Conservation (phyloP, 208 protist genomes). For the Crithidia thermophila region DNA sequence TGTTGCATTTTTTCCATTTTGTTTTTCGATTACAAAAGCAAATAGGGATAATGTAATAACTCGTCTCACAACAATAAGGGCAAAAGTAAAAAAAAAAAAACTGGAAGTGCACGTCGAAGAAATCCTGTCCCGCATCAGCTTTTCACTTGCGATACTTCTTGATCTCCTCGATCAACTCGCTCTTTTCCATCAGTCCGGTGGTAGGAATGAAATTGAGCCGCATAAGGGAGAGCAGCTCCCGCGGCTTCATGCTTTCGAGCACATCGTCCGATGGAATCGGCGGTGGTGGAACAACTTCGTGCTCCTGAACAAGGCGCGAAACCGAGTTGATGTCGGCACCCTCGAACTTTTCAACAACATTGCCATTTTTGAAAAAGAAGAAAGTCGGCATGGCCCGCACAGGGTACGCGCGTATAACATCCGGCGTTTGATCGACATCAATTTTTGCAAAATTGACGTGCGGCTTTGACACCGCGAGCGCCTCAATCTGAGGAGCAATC, state of each 20-base stretch:
- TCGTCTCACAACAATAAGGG: no score
- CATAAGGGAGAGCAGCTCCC: constrained; percentile 62
- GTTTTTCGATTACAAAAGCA: no score
- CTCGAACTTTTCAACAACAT: constrained; percentile 56
- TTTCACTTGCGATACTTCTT: constrained; percentile 47
- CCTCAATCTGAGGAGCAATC: constrained; percentile 62
- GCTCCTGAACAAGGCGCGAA: constrained; percentile 32
- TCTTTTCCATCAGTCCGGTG: constrained; percentile 59
- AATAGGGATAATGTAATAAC: no score
- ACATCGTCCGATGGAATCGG: constrained; percentile 60
- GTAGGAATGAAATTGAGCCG: constrained; percentile 42
- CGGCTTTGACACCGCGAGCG: constrained; percentile 48
- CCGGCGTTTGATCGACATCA: constrained; percentile 56
- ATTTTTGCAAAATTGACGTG: constrained; percentile 75
- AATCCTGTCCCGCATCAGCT: neutral
- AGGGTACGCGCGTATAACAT: constrained; percentile 52
- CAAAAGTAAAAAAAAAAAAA: constrained; percentile 33
- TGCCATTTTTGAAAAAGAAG: constrained; percentile 62
- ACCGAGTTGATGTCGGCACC: constrained; percentile 64
- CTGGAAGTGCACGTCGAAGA: neutral
- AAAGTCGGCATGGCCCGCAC: constrained; percentile 76
- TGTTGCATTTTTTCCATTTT: no score
- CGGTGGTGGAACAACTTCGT: constrained; percentile 54
- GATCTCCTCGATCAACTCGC: constrained; percentile 54
- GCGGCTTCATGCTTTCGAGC: constrained; percentile 47